Percentiles rank a stretch among this genome's conserved stretches.
Evolutionary conservation across 306 rosid genomes (phyloP).

Genomic region (Vachellia pachyceras): DNA sequence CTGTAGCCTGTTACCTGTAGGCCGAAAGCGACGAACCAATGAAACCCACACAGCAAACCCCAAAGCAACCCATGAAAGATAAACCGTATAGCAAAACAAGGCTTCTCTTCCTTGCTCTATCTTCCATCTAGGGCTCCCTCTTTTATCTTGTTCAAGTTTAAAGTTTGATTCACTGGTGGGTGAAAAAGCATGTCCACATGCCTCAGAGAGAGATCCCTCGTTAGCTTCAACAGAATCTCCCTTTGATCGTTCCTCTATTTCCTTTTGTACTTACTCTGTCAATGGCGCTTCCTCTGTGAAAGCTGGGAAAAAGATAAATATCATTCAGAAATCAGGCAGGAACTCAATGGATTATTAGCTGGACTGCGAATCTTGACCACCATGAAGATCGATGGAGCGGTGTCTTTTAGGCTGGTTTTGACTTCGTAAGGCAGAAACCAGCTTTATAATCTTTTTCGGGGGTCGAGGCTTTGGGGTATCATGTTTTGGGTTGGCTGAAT

Average conservation of each 20-base stretch:
- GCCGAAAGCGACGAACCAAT: slow-evolving; percentile 86
- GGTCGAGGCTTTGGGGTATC: neutral
- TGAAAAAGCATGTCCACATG: slow-evolving; percentile 30
- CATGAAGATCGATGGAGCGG: slow-evolving; percentile 53
- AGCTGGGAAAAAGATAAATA: slow-evolving; percentile 29
- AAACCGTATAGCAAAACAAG: slow-evolving; percentile 2
- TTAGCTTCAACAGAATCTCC: slow-evolving; percentile 29
- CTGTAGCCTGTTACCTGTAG: slow-evolving; percentile 38
- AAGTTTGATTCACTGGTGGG: slow-evolving; percentile 9
- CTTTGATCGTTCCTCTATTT: slow-evolving; percentile 14
- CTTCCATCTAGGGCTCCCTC: slow-evolving; percentile 41
- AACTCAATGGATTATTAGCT: slow-evolving; percentile 30
- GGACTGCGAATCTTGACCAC: slow-evolving; percentile 23
- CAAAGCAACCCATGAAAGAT: slow-evolving; percentile 29
- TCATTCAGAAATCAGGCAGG: slow-evolving; percentile 35
- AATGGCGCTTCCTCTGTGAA: slow-evolving; percentile 35
- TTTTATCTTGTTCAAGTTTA: slow-evolving; percentile 5
- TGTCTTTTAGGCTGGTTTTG: slow-evolving; percentile 36
- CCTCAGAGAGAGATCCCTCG: slow-evolving; percentile 24
- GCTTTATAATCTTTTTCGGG: neutral
- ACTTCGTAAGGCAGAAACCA: slow-evolving; percentile 34
- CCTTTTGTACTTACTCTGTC: slow-evolving; percentile 29
- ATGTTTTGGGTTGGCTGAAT: neutral
- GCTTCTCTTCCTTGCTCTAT: slow-evolving; percentile 15
- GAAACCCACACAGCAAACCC: slow-evolving; percentile 45